phyloP scores from a whole-genome alignment of 2,329 filamentous ascomycete genomes.

The Paecilomyces formosus region DNA sequence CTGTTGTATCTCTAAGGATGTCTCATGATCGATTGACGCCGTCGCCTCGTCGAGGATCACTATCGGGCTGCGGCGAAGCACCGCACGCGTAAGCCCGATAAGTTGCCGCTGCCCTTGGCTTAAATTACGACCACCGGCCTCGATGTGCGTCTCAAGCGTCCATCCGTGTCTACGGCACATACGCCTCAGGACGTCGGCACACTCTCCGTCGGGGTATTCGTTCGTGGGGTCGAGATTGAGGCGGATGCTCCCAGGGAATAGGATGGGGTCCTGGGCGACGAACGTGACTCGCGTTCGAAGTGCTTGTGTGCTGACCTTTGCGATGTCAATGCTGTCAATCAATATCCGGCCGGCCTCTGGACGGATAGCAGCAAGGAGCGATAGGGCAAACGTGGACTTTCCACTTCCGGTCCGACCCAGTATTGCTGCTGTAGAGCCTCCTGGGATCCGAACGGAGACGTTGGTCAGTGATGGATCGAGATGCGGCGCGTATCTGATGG shows the following conservation, averaged over 20 bases:
- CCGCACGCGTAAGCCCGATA: conserved; percentile 56
- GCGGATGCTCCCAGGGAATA: conserved; percentile 56
- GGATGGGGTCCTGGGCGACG: conserved; percentile 59
- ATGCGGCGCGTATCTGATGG: conserved; percentile 70
- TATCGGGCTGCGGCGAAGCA: conserved; percentile 53
- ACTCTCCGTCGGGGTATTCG: conserved; percentile 50
- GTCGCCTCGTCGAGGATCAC: conserved; percentile 62
- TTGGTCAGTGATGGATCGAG: conserved; percentile 65
- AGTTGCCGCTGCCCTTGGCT: conserved; percentile 56
- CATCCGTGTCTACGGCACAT: conserved; percentile 51
- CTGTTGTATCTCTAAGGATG: conserved; percentile 40
- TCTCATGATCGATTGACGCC: conserved; percentile 57
- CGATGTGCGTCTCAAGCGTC: conserved; percentile 49
- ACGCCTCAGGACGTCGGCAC: conserved; percentile 45
- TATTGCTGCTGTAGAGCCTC: conserved; percentile 69
- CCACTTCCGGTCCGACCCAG: conserved; percentile 74
- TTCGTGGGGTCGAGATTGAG: conserved; percentile 56
- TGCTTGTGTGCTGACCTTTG: conserved; percentile 51
- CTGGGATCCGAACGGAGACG: conserved; percentile 66
- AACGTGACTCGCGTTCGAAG: conserved; percentile 58
- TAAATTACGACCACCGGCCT: conserved; percentile 55
- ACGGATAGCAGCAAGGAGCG: conserved; percentile 50
- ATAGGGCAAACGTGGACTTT: conserved; percentile 67
- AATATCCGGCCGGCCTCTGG: conserved; percentile 50
- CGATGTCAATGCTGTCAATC: conserved; percentile 55